Evolutionary conservation across 768 basidiomycete species (phyloP).

Genomic region (Pleurotus tuoliensis): DNA sequence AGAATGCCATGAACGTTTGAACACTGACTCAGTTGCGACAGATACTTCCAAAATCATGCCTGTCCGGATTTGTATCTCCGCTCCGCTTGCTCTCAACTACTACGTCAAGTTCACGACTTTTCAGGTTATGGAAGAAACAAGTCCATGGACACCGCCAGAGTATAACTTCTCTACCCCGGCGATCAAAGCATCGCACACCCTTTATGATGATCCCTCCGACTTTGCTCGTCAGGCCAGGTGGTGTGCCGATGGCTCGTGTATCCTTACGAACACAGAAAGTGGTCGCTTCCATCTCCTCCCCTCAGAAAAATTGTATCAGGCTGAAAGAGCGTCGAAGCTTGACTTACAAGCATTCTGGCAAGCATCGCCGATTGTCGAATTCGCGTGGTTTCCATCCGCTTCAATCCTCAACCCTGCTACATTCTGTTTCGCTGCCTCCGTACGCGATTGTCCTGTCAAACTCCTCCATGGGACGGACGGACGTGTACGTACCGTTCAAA

Average conservation of each 20-base stretch:
- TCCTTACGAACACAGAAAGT: background rate
- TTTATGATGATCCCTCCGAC: background rate
- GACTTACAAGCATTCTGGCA: constrained; percentile 33
- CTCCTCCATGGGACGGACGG: constrained; percentile 78
- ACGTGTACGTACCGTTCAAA: constrained; percentile 43
- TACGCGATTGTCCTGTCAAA: constrained; percentile 83
- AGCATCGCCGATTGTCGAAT: constrained; percentile 72
- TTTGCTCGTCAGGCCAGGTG: constrained; percentile 4
- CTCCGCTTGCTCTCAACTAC: background rate
- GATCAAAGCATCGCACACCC: background rate
- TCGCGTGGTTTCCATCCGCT: constrained; percentile 83
- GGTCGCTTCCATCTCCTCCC: background rate
- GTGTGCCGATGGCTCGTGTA: constrained; percentile 5
- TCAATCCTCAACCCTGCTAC: constrained; percentile 49
- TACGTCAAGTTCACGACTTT: background rate
- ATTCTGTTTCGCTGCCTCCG: constrained; percentile 81
- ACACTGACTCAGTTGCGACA: background rate
- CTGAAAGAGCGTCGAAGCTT: background rate
- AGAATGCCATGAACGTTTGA: too few relatives aligned
- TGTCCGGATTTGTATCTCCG: background rate
- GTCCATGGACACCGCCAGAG: background rate
- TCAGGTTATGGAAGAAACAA: background rate
- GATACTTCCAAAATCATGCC: background rate
- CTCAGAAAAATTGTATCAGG: background rate
- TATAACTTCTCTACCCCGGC: background rate